Base-by-base conservation (phyloP, 2,329 filamentous ascomycete genomes). In the Aquanectria penicillioides region DNA sequence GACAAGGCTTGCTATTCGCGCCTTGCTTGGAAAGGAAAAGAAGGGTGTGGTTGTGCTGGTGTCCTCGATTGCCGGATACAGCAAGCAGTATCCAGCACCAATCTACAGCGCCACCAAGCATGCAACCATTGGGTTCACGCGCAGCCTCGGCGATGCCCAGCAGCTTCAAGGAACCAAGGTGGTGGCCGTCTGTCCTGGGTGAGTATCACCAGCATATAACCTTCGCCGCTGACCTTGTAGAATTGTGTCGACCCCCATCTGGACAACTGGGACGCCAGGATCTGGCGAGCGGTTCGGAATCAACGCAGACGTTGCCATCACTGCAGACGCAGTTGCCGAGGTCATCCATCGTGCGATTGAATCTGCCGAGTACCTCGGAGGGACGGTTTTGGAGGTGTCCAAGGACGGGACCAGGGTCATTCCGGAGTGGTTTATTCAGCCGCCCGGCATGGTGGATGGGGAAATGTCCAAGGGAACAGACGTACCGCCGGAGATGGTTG, bases 61-160 rank as follows among this genome's bases (percentile, higher is more conserved):
- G 13, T 34, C 33, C 4, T 59, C 56, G 5, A 55, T 59, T 28
- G 49, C 56, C 1, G 56, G 49, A 6, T 47, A 55, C n/a, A 54
- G 43, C 12, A 49, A 55, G n/a, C 50, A 59, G 34, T 59, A 33
- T 23, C 41, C 29, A 13, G 41, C 49, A 3, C 37, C 50, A 5
- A 48, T 53, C 20, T 48, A 53, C 25, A 59, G 50, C n/a, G 56
- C 56, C 12, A 48, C 49, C 18, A 59, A 55, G 22, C 50, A 53
- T 18, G 50, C 37, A 3, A 26, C 34, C 6, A 23, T 53, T 4
- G 50, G 50, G 4, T 53, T 53, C 20, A 46, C 38, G 2, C 20
- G 38, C 9, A 53, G 50, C 9, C 38, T 53, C n/a, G 36, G 46
- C 12, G 26, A 40, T 25, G 48, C 48, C 3, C 36, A 52, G 20